These are phyloP conservation scores for Ogataea nitratoaversa DNA, from an alignment of 805 yeast genomes.

Conservation along the genomic window DNA sequence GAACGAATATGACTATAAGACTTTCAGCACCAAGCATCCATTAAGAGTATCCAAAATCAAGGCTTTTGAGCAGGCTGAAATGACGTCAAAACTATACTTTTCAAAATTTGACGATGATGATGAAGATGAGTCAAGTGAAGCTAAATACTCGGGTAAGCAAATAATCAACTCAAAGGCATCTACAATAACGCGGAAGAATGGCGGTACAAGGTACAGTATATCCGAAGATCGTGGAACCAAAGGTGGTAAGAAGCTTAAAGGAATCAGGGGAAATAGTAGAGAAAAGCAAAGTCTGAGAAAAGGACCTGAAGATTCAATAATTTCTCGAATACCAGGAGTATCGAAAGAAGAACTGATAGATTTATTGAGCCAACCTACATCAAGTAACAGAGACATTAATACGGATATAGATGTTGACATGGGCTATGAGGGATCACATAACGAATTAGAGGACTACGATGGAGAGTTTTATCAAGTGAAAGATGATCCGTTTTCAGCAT, in stretches of 20 bases:
- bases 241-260: neutral
- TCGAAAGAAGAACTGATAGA: neutral
- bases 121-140: no score
- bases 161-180: neutral
- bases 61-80: constrained; percentile 35
- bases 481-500: constrained; percentile 13
- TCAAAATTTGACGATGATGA: constrained; percentile 20
- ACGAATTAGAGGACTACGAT: neutral
- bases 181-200: neutral
- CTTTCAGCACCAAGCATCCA: constrained; percentile 32
- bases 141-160: no score
- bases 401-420: neutral
- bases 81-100: constrained; percentile 29
- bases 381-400: neutral
- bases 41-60: constrained; percentile 30
- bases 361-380: neutral
- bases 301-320: neutral
- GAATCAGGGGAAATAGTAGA: neutral
- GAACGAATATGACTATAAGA: constrained; percentile 32
- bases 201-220: neutral
- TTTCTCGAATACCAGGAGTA: neutral
- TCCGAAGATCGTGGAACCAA: neutral
- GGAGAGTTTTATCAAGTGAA: neutral
- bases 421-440: neutral
- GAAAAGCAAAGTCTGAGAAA: neutral